Percentiles rank a stretch among this genome's conserved stretches.
These are phyloP conservation scores for Arachnomyces sp. DNA, from an alignment of 2,329 filamentous ascomycete species.

Conservation along the genomic window DNA sequence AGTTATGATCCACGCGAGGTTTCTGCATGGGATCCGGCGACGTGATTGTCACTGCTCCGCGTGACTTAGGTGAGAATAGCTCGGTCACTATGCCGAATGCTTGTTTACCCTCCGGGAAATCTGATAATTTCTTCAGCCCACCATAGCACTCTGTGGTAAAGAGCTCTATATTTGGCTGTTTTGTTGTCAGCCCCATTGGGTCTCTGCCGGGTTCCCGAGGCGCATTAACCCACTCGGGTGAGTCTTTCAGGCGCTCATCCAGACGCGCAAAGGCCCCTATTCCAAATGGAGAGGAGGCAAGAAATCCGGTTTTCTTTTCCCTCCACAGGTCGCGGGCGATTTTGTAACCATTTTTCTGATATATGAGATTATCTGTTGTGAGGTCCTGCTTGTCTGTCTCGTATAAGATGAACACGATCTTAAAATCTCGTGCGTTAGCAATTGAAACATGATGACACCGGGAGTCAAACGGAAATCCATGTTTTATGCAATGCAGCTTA, in stretches of 20 bases:
- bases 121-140: conserved; percentile 49
- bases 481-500: conserved; percentile 16
- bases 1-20: too few species aligned
- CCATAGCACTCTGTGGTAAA: conserved; percentile 57
- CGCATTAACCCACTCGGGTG: conserved; percentile 47
- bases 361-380: conserved; percentile 50
- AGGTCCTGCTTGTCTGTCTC: conserved; percentile 45
- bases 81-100: conserved; percentile 52
- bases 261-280: conserved; percentile 55
- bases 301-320: conserved; percentile 49
- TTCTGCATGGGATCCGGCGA: conserved; percentile 51
- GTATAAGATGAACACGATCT: conserved; percentile 54
- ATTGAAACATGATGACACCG: neutral
- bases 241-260: conserved; percentile 49
- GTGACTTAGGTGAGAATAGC: conserved; percentile 49
- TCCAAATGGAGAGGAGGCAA: conserved; percentile 56
- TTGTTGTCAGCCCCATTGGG: conserved; percentile 51
- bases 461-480: too few species aligned
- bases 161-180: conserved; percentile 55
- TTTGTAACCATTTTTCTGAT: conserved; percentile 45
- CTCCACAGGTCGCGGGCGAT: conserved; percentile 49
- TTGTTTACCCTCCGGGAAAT: conserved; percentile 47
- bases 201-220: conserved; percentile 45
- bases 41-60: conserved; percentile 40
- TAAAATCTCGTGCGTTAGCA: conserved; percentile 5